Evolutionary conservation across 2,329 filamentous ascomycete species (phyloP).

Genomic region (Pseudogymnoascus sp.): DNA sequence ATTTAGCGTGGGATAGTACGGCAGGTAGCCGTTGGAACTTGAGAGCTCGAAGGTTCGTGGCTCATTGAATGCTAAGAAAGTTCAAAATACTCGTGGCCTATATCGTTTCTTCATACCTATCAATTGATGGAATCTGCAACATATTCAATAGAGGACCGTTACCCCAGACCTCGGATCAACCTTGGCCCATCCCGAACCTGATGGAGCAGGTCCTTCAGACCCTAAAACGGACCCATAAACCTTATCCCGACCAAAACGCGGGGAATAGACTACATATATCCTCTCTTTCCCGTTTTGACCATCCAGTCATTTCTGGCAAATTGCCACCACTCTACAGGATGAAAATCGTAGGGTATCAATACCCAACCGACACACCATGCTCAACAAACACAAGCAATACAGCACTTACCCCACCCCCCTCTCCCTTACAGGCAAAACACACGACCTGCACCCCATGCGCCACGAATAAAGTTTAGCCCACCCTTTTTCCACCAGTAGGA

Average conservation of each 20-base stretch:
- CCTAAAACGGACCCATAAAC: background rate
- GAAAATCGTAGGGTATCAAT: no score
- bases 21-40: background rate
- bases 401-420: background rate
- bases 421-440: background rate
- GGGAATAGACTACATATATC: background rate
- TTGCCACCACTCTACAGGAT: no score
- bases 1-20: background rate
- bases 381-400: background rate
- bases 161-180: background rate
- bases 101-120: background rate
- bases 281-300: no score
- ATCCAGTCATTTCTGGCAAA: no score
- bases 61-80: background rate
- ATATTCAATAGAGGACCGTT: background rate
- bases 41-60: background rate
- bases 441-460: background rate
- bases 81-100: background rate
- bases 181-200: background rate
- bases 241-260: background rate
- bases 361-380: background rate
- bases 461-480: background rate
- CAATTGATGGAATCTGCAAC: background rate
- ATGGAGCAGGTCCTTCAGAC: background rate
- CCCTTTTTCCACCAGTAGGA: background rate